Base-by-base conservation (phyloP, 1,284 basidiomycete species). In the Naganishia sp. region DNA sequence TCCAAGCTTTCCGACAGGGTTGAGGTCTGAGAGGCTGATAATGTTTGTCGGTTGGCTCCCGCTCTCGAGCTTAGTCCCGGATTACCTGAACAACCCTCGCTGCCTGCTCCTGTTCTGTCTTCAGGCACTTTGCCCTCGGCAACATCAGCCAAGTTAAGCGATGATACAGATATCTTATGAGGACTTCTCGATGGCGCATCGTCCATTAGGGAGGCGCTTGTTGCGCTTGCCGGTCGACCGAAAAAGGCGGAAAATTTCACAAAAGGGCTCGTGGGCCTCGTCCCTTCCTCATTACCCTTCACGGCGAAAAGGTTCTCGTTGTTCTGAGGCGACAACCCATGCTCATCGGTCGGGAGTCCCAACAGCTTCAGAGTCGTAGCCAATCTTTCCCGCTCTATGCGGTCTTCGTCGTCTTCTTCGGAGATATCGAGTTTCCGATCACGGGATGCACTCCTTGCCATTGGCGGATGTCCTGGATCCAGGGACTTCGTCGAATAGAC, bases 361-460 rank as follows among this genome's bases (percentile, higher is more conserved):
- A 94, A 92, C 39, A 94, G 82, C 78, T 92, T 92, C 88, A 94
- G 89, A 13, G 90, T 90, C 13, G 92, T 91, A 72, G 90, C 84
- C 67, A 94, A 81, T 16, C 90, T 85, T 77, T 93, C 90, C 66
- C 92, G 83, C 77, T 94, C 92, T 67, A 84, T 84, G 55, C 86
- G 83, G 73, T 95, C 92, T 67, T 94, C 90, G 59, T 94, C 92
- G 73, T 93, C 92, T 78, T 95, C 92, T 48, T 85, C 82, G 84
- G 92, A 72, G 88, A 89, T 66, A 74, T 78, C 49, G 75, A 71
- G 9, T 71, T 75, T n/a, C 53, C 56, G 23, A 43, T 42, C 56
- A 13, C 25, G 56, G 18, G 55, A 48, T 55, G 43, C 18, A 39
- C 59, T 39, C 63, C 44, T 52, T 7, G 10, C 45, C 10, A 57